Evolutionary conservation across 345 rosid species (phyloP), one percentile per base, ranked within the genome.

Genomic region (Brassica carinata): DNA sequence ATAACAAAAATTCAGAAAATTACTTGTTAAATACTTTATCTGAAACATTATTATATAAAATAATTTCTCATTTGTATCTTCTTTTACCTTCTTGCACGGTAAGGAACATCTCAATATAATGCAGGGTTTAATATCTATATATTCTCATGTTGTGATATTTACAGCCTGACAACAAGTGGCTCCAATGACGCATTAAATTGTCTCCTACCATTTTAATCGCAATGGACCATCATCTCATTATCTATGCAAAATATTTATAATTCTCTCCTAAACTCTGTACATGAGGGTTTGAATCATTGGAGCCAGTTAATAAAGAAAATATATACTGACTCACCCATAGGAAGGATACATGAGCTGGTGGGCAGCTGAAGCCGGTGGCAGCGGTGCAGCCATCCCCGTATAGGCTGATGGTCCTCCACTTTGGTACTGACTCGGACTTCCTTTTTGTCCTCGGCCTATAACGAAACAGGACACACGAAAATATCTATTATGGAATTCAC

Each of bases 361-460:
- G 80, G 67, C 92, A 87, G 87, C 84, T 19, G 84, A 85, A 14
- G 86, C 81, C 1, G 84, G 85, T 45, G 87, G 87, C 38, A 82
- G 51, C 11, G 85, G 73, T 31, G 87, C 69, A 58, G 89, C 89
- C 62, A 86, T 86, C 64, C 94, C 91, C 18, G 90, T 61, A 23
- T 83, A 84, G 3, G 88, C 78, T 27, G 88, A 78, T 93, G 84
- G 87, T 48, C 82, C 83, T 18, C 86, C 89, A 70, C 85, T 90
- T 70, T 86, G 92, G 78, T 87, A 86, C 48, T 72, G 82, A n/a
- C 71, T 73, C 8, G 87, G 87, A 81, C 75, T 83, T 72, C 90
- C 87, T 68, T 86, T 88, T 81, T 92, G 98, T 26, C 72, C 83
- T 87, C 94, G 85, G 69, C 93, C 98, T 92, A 80, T 64, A 73